Conservation (phyloP, 306 rosid genomes). For the Quercus rubra region DNA sequence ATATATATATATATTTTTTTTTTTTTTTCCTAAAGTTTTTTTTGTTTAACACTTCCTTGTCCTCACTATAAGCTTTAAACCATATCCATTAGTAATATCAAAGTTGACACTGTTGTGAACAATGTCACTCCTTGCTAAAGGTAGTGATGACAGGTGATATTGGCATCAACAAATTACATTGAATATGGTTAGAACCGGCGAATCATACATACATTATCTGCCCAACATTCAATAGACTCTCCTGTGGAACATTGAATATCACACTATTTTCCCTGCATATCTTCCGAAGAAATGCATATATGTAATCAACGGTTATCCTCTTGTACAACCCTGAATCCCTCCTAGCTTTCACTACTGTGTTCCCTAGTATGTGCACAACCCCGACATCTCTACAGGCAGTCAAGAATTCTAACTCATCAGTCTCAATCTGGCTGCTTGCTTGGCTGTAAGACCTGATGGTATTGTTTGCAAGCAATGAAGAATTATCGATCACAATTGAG, state of each 20-base stretch:
- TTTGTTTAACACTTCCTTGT: too few species aligned
- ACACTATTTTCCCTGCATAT: constrained; percentile 90
- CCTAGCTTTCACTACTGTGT: constrained; percentile 71
- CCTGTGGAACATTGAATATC: constrained; percentile 97
- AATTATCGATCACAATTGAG: constrained; percentile 52
- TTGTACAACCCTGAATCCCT: constrained; percentile 69
- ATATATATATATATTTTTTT: too few species aligned
- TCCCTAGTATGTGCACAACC: constrained; percentile 94
- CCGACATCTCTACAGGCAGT: constrained; percentile 79
- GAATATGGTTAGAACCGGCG: not conserved
- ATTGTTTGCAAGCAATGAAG: constrained; percentile 36
- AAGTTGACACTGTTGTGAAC: too few species aligned
- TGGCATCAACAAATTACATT: too few species aligned
- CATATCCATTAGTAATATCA: too few species aligned
- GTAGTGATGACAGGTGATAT: too few species aligned
- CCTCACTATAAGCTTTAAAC: too few species aligned
- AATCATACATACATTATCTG: constrained; percentile 76
- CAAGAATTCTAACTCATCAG: constrained; percentile 74
- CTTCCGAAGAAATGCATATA: constrained; percentile 89
- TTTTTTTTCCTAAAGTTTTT: too few species aligned
- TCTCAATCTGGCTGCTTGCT: constrained; percentile 55
- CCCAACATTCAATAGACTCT: constrained; percentile 91
- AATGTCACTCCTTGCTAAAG: too few species aligned
- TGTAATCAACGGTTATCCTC: constrained; percentile 75
- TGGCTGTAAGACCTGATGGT: constrained; percentile 40